Conservation (phyloP, 2,329 filamentous ascomycete genomes). For the Graphilbum ipis-grandicollis region DNA sequence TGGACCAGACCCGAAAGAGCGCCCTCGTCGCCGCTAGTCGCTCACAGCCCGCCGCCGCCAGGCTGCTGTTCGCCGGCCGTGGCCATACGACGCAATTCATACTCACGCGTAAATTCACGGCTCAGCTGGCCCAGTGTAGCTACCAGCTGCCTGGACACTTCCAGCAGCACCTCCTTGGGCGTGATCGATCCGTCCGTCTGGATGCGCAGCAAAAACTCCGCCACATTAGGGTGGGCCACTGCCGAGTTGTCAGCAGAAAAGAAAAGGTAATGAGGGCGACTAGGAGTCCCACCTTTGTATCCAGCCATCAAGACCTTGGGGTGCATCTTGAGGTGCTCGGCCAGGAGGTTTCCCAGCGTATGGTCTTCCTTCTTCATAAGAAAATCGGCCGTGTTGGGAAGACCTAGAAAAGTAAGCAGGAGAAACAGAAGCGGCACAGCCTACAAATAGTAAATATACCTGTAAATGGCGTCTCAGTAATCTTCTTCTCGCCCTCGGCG, state of each 20-base stretch:
- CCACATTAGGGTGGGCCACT: slow-evolving; percentile 44
- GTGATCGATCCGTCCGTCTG: slow-evolving; percentile 81
- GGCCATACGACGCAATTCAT: slow-evolving; percentile 74
- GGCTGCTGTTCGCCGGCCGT: slow-evolving; percentile 41
- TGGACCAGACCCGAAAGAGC: too few species aligned
- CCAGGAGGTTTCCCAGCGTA: slow-evolving; percentile 80
- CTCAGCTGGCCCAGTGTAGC: slow-evolving; percentile 63
- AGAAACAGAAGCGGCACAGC: not conserved
- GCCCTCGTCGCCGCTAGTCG: too few species aligned
- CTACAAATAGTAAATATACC: slow-evolving; percentile 37
- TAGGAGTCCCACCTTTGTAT: slow-evolving; percentile 85
- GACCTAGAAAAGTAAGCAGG: slow-evolving; percentile 34
- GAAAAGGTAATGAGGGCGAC: too few species aligned
- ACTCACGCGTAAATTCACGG: slow-evolving; percentile 84
- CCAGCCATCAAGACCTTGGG: slow-evolving; percentile 76
- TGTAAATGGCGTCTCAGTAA: slow-evolving; percentile 73
- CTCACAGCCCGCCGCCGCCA: too few species aligned
- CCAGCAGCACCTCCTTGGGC: slow-evolving; percentile 75
- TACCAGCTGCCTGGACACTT: slow-evolving; percentile 68
- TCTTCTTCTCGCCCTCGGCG: slow-evolving; percentile 78
- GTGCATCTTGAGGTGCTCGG: slow-evolving; percentile 70
- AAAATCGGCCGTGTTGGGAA: slow-evolving; percentile 91
- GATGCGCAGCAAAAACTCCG: slow-evolving; percentile 54
- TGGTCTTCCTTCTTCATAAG: slow-evolving; percentile 94
- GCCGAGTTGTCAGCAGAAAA: too few species aligned